Evolutionary conservation across 2,329 filamentous ascomycete species (phyloP).

Genomic region (Rhexocercosporidium sp.): DNA sequence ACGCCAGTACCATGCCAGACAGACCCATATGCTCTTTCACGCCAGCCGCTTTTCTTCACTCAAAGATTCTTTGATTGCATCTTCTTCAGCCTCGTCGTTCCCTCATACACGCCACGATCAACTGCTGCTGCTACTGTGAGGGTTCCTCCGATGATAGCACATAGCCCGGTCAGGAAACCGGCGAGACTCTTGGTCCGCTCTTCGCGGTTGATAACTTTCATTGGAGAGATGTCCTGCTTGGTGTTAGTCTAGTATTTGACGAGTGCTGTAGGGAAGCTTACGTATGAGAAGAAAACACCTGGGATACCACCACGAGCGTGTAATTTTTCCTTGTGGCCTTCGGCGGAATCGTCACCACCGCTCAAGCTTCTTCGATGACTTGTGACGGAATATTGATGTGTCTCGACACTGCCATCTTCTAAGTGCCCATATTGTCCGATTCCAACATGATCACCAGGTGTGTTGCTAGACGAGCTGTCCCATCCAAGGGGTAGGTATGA

Average conservation of each 20-base stretch:
- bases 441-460: slow-evolving; percentile 56
- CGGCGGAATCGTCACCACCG: slow-evolving; percentile 82
- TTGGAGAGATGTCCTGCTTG: slow-evolving; percentile 89
- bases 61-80: slow-evolving; percentile 69
- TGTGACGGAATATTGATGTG: slow-evolving; percentile 97
- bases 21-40: slow-evolving; percentile 15
- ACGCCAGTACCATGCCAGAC: slow-evolving; percentile 35
- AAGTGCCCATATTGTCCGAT: slow-evolving; percentile 72
- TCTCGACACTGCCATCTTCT: slow-evolving; percentile 84
- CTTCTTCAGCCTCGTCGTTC: slow-evolving; percentile 84
- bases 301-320: slow-evolving; percentile 93
- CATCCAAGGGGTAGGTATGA: slow-evolving; percentile 92
- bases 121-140: slow-evolving; percentile 94
- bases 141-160: slow-evolving; percentile 92
- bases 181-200: slow-evolving; percentile 87
- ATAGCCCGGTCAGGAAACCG: slow-evolving; percentile 91
- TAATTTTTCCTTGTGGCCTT: slow-evolving; percentile 89
- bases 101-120: slow-evolving; percentile 91
- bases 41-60: slow-evolving; percentile 16
- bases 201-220: slow-evolving; percentile 99
- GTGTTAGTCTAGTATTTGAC: slow-evolving; percentile 32
- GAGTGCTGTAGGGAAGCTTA: slow-evolving; percentile 51
- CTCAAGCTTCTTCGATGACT: slow-evolving; percentile 89
- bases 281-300: slow-evolving; percentile 97
- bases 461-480: slow-evolving; percentile 55